Conservation (phyloP, 805 yeast genomes). For the Nakazawaea siamensis region DNA sequence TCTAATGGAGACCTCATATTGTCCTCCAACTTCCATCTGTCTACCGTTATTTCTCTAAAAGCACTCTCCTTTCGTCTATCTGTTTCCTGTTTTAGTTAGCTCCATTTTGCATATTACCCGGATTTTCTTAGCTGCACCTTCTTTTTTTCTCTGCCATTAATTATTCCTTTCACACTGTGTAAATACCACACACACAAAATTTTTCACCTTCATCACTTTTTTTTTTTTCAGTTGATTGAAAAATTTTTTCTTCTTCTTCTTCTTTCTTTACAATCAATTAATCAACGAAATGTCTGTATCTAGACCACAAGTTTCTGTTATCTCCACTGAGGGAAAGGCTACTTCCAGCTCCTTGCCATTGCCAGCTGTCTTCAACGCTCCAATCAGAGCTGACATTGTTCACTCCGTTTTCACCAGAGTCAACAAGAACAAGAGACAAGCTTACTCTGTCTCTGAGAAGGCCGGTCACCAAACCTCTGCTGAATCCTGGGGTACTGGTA, state of each 20-base stretch:
- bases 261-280: constrained; percentile 4
- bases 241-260: not conserved
- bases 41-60: not conserved
- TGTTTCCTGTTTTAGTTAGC: too few relatives aligned
- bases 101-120: too few relatives aligned
- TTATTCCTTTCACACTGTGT: too few relatives aligned
- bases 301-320: constrained; percentile 97
- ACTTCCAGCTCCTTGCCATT: constrained; percentile 79
- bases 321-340: constrained; percentile 81
- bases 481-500: constrained; percentile 99
- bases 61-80: too few relatives aligned
- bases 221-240: not conserved
- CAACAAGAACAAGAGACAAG: constrained; percentile 99
- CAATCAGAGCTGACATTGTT: constrained; percentile 99
- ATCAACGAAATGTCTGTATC: constrained; percentile 40
- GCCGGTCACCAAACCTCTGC: constrained; percentile 99
- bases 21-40: not conserved
- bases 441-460: constrained; percentile 98
- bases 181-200: not conserved
- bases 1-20: too few relatives aligned
- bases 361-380: constrained; percentile 99
- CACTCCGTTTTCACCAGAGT: constrained; percentile 98
- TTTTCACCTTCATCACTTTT: not conserved
- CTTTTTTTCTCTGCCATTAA: too few relatives aligned
- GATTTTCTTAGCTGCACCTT: too few relatives aligned